phyloP scores from a whole-genome alignment of 331 rosid species.

The Spiraea crenata region DNA sequence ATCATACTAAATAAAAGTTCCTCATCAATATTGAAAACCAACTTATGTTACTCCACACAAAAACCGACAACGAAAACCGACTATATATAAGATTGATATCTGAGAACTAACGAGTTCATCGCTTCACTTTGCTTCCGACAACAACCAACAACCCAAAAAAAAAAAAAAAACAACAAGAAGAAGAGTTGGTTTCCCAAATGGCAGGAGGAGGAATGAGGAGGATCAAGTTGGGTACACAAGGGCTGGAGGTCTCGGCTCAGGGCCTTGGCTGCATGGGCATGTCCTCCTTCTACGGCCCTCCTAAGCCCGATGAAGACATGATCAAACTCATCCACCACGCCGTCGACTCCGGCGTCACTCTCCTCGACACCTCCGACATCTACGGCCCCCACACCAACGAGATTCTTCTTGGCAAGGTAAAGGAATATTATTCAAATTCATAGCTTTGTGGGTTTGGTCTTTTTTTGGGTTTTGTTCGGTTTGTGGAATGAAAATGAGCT shows the following conservation, averaged over 20 bases:
- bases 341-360: slow-evolving; percentile 24
- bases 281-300: slow-evolving; percentile 52
- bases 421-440: no score
- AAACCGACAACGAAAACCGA: no score
- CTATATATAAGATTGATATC: no score
- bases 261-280: slow-evolving; percentile 74
- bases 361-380: slow-evolving; percentile 32
- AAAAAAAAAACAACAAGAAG: no score
- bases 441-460: neutral
- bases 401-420: slow-evolving; percentile 28
- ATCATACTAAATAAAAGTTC: no score
- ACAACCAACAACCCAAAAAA: no score
- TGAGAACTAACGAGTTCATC: no score
- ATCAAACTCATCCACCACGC: slow-evolving; percentile 31
- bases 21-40: no score
- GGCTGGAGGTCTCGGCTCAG: slow-evolving; percentile 58
- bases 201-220: slow-evolving; percentile 37
- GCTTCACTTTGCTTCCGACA: neutral
- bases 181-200: slow-evolving; percentile 20
- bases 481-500: neutral
- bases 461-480: neutral
- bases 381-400: slow-evolving; percentile 40
- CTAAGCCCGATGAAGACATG: slow-evolving; percentile 54
- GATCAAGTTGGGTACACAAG: slow-evolving; percentile 61
- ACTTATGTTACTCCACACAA: no score